Evolutionary conservation across 805 yeast genomes (phyloP).

Genomic region (Starmerella scarabaei): DNA sequence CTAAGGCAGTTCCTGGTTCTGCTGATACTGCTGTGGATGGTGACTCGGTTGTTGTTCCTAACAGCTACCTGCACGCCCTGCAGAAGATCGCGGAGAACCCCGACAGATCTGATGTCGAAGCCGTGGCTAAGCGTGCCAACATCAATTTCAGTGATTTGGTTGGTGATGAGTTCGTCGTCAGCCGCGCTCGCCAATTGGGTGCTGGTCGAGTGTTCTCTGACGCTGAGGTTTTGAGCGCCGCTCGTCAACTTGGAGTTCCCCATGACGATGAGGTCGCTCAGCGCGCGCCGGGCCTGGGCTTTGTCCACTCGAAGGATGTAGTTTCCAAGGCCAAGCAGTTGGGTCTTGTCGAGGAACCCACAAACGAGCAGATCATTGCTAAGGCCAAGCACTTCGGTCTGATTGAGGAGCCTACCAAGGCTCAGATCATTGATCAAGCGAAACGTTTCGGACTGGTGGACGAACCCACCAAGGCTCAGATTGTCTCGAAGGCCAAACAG

Average conservation of each 20-base stretch:
- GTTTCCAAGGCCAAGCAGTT: conserved; percentile 12
- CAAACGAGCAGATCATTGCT: conserved; percentile 5
- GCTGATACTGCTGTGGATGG: background rate
- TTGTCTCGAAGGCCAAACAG: conserved; percentile 31
- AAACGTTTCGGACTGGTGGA: conserved; percentile 16
- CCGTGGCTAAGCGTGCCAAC: conserved; percentile 22
- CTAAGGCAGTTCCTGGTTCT: background rate
- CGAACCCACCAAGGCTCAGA: conserved; percentile 26
- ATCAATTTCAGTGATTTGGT: conserved; percentile 7
- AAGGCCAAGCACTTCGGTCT: conserved; percentile 6
- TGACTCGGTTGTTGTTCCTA: conserved; percentile 24
- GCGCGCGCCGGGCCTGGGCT: too few relatives aligned
- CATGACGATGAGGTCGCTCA: too few relatives aligned
- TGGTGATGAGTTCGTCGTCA: background rate
- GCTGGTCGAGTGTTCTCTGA: background rate
- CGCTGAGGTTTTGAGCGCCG: too few relatives aligned
- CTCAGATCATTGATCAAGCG: conserved; percentile 14
- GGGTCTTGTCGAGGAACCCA: conserved; percentile 16
- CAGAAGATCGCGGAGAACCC: conserved; percentile 26
- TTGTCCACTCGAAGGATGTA: too few relatives aligned
- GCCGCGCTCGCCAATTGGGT: background rate
- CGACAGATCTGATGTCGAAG: conserved; percentile 21
- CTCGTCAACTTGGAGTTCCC: too few relatives aligned
- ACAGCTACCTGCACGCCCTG: conserved; percentile 23
- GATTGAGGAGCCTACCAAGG: conserved; percentile 1